These are phyloP conservation scores for Peniophora sp. DNA, from an alignment of 1,284 basidiomycete genomes.

Conservation along the genomic window DNA sequence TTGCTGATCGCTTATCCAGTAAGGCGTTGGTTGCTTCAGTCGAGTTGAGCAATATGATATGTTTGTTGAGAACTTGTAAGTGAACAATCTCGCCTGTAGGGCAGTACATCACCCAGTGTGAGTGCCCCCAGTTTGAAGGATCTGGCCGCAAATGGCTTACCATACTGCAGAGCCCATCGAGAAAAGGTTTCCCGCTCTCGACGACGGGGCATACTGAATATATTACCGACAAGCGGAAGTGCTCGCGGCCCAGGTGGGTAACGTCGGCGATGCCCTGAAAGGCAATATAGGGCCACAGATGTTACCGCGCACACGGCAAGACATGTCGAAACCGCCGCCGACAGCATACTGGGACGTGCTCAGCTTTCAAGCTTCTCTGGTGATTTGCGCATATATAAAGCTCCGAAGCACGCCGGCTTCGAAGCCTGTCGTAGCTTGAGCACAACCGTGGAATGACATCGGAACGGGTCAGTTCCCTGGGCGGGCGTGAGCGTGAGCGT, in stretches of 20 bases:
- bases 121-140: not conserved
- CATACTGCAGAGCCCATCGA: not conserved
- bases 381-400: no score
- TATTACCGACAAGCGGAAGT: not conserved
- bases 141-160: not conserved
- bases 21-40: slow-evolving; percentile 8
- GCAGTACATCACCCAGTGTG: not conserved
- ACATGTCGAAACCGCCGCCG: no score
- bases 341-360: no score
- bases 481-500: no score
- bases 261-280: no score
- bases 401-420: no score
- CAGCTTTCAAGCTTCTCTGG: no score
- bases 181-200: not conserved
- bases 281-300: no score
- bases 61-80: slow-evolving; percentile 6
- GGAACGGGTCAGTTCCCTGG: no score
- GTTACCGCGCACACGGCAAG: no score
- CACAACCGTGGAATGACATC: no score
- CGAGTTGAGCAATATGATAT: slow-evolving; percentile 10
- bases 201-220: not conserved
- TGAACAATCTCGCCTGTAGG: slow-evolving; percentile 11
- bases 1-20: slow-evolving; percentile 9
- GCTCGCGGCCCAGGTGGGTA: not conserved
- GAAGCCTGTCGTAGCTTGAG: no score